phyloP scores from a whole-genome alignment of 306 rosid species.

The Cercis canadensis region DNA sequence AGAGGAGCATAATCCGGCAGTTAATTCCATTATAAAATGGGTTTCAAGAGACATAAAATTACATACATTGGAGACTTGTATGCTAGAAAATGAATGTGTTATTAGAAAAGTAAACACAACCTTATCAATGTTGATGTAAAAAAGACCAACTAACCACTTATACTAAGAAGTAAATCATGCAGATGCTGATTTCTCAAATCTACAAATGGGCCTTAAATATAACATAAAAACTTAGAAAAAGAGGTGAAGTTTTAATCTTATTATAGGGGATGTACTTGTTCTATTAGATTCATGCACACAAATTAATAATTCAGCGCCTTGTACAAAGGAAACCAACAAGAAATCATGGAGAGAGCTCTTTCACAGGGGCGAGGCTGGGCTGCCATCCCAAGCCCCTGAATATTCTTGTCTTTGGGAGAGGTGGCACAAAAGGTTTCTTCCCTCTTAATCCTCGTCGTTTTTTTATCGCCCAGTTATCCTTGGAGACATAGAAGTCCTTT shows the following conservation, averaged over 20 bases:
- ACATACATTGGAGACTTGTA: too few species aligned
- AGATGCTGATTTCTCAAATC: neutral
- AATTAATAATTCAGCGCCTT: conserved; percentile 15
- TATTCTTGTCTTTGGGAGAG: conserved; percentile 60
- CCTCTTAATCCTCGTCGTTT: conserved; percentile 46
- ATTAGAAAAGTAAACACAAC: too few species aligned
- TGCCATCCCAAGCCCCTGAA: conserved; percentile 56
- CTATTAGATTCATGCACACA: conserved; percentile 10
- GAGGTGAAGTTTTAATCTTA: conserved; percentile 30
- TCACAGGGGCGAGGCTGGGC: conserved; percentile 67
- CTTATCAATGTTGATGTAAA: too few species aligned
- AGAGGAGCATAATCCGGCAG: too few species aligned
- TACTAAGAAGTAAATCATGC: too few species aligned
- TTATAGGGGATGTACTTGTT: neutral
- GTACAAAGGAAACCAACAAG: conserved; percentile 4
- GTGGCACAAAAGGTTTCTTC: conserved; percentile 64
- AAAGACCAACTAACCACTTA: too few species aligned
- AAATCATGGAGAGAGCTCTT: conserved; percentile 72
- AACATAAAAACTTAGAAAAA: neutral
- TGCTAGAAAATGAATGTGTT: too few species aligned
- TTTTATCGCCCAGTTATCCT: conserved; percentile 35
- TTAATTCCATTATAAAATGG: too few species aligned
- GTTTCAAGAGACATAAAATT: too few species aligned
- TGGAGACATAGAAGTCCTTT: conserved; percentile 44
- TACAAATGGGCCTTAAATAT: neutral